phyloP scores from a whole-genome alignment of 2,329 filamentous ascomycete species.

The Monilinia laxa region DNA sequence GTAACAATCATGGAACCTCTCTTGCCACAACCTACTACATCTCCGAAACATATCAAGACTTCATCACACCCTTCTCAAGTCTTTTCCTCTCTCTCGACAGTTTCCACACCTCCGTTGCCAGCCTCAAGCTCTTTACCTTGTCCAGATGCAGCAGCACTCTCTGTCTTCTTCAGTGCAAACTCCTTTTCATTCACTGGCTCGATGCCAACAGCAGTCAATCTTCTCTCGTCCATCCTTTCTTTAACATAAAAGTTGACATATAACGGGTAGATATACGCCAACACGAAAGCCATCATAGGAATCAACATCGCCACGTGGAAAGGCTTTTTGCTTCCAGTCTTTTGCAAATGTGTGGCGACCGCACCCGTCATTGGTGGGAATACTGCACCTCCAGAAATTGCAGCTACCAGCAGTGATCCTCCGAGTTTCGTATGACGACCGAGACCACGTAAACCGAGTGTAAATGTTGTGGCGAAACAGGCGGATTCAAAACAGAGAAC shows the following conservation, averaged over 20 bases:
- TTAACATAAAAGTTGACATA: constrained; percentile 41
- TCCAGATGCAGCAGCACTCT: background rate
- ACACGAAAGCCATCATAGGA: constrained; percentile 40
- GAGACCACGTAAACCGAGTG: constrained; percentile 70
- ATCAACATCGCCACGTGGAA: constrained; percentile 40
- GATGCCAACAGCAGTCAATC: constrained; percentile 27
- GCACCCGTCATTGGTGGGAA: constrained; percentile 70
- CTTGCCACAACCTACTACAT: background rate
- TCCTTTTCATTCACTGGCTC: constrained; percentile 22
- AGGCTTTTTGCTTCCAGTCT: constrained; percentile 24
- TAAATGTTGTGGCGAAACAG: constrained; percentile 79
- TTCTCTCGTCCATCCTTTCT: constrained; percentile 38
- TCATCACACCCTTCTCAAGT: background rate
- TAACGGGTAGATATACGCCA: constrained; percentile 41
- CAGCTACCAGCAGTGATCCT: constrained; percentile 67
- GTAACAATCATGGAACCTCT: background rate
- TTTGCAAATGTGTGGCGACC: constrained; percentile 42
- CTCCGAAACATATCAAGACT: background rate
- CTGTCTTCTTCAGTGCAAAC: constrained; percentile 17
- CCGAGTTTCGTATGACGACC: constrained; percentile 76
- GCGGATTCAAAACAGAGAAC: constrained; percentile 79
- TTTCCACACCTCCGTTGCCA: background rate
- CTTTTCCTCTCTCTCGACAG: background rate
- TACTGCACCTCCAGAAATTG: constrained; percentile 70
- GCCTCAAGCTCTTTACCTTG: background rate